These are phyloP conservation scores for Termitomyces sp. DNA, from an alignment of 768 basidiomycete genomes.

Conservation along the genomic window DNA sequence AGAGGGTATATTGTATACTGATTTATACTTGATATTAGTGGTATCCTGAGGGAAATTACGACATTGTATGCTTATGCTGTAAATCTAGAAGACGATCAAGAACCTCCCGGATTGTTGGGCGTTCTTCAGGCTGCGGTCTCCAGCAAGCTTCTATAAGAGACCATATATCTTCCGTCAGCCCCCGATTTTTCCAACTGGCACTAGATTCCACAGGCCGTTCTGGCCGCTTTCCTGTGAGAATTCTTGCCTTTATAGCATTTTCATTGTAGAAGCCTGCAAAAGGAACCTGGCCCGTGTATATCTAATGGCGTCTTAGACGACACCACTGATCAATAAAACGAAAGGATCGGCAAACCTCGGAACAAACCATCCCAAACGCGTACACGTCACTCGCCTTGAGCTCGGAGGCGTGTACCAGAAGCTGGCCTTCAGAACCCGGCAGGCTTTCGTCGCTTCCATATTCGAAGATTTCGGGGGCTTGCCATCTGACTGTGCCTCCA, in stretches of 20 bases:
- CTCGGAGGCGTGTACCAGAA: not conserved
- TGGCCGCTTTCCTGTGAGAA: not conserved
- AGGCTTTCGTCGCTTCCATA: not conserved
- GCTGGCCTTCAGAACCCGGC: not conserved
- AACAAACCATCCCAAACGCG: not conserved
- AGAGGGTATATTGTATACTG: too few relatives aligned
- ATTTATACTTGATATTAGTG: too few relatives aligned
- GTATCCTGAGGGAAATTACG: too few relatives aligned
- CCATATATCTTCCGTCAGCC: not conserved
- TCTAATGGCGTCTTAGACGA: not conserved
- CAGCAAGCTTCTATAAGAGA: constrained; percentile 2
- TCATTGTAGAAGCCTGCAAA: not conserved
- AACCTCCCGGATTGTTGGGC: not conserved
- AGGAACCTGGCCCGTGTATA: not conserved
- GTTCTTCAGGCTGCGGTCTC: not conserved
- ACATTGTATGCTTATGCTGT: not conserved
- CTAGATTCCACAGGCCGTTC: not conserved
- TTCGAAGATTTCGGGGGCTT: not conserved
- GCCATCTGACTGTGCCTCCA: not conserved
- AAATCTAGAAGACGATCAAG: not conserved
- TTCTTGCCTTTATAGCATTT: not conserved
- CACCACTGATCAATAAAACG: not conserved
- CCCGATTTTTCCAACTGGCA: not conserved
- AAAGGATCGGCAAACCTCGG: not conserved
- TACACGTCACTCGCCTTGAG: not conserved